Evolutionary conservation across 176 grass and related monocot genomes (phyloP).

Genomic region (Rhipidocladum racemiflorum): DNA sequence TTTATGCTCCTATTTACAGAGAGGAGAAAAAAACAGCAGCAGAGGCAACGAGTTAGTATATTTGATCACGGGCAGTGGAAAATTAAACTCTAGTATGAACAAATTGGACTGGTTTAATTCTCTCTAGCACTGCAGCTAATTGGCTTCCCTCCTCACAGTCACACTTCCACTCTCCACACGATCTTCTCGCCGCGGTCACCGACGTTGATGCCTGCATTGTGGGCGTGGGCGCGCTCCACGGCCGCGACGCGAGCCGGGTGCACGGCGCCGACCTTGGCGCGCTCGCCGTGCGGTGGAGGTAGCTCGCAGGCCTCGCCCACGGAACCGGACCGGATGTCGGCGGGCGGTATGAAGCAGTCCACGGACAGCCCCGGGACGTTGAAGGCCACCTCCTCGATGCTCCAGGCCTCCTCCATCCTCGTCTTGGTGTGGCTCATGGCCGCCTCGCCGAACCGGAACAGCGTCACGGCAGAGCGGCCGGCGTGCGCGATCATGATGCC

Average conservation of each 20-base stretch:
- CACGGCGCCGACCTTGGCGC: conserved; percentile 10
- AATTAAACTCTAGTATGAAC: conserved; percentile 52
- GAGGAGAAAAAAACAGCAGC: neutral
- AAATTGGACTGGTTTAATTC: conserved; percentile 50
- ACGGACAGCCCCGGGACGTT: conserved; percentile 80
- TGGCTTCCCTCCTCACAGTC: conserved; percentile 28
- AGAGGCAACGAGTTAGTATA: conserved; percentile 16
- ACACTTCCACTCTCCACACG: conserved; percentile 69
- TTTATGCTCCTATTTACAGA: conserved; percentile 67
- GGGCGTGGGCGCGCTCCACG: conserved; percentile 22
- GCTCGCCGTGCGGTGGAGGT: conserved; percentile 31
- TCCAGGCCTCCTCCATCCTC: conserved; percentile 92
- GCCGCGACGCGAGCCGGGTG: conserved; percentile 41
- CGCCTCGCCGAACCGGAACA: conserved; percentile 87
- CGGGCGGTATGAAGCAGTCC: conserved; percentile 96
- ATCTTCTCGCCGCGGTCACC: conserved; percentile 47
- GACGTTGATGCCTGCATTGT: neutral
- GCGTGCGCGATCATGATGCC: conserved; percentile 90
- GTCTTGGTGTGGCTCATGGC: conserved; percentile 97
- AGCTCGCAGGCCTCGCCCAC: conserved; percentile 65
- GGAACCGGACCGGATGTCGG: conserved; percentile 69
- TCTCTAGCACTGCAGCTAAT: conserved; percentile 22
- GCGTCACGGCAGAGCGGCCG: conserved; percentile 63
- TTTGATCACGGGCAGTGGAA: conserved; percentile 19
- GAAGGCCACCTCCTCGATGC: conserved; percentile 95